Base-by-base conservation (phyloP, 208 protist genomes). In the Leishmania major region DNA sequence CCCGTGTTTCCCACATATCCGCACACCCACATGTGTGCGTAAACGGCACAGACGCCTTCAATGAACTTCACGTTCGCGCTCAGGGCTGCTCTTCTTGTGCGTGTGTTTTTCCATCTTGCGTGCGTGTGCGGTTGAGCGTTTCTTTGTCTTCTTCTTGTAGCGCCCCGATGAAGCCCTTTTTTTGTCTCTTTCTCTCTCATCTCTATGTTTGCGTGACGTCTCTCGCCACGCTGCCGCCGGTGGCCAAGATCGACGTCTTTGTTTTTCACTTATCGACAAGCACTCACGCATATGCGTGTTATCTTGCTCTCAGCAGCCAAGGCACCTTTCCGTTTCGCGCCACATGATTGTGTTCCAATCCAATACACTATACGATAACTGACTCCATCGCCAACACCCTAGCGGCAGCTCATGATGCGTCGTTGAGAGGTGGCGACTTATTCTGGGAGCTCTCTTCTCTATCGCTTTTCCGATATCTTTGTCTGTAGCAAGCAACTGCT, bases 1-100 rank as follows among this genome's bases (percentile, higher is more conserved):
- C 37, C 55, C 69, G 43, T 53, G 69, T 73, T 73, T 45, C 66
- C 19, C 69, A 73, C 69, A 73, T 10, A 73, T 73, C 2, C 37
- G 69, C 69, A 73, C 43, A 73, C 43, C 45, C 69, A 76, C 72
- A 60, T 57, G 28, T 76, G 47, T 59, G 72, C n/a, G 49, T 49
- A 35, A 51, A 47, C 17, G 43, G 69, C 69, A 49, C 37, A 49
- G 43, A 73, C 69, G 3, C 3, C 69, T 47, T 73, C 22, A n/a
- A 53, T 3, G 43, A 10, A 73, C 25, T 31, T 62, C 17, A 11
- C n/a, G 28, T 17, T 55, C 31, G 47, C 51, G 13, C n/a, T 19
- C 17, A 76, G 51, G 72, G 28, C 17, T 22, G 72, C 31, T 43
- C 43, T 7, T 76, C n/a, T 55, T 59, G 25, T 2, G 6, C 19